Percentiles rank a stretch among this genome's conserved stretches.
Conservation (phyloP, 2,329 filamentous ascomycete species). For the Ophiocordyceps robertsii region DNA sequence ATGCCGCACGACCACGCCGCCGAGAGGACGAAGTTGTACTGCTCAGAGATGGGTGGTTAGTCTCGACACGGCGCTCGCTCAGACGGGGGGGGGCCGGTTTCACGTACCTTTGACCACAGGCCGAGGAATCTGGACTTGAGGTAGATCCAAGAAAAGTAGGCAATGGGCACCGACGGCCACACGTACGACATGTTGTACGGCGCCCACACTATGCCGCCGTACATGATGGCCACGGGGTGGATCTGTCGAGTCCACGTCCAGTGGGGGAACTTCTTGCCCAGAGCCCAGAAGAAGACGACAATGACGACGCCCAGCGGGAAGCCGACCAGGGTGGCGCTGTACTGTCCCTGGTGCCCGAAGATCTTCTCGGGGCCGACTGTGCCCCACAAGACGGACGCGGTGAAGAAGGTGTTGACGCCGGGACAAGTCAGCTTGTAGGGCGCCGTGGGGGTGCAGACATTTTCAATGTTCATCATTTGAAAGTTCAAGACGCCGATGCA, state of each 20-base stretch:
- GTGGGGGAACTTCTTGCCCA: slow-evolving; percentile 26
- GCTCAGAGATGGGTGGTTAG: background rate
- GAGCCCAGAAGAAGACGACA: slow-evolving; percentile 25
- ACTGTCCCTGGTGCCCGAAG: slow-evolving; percentile 33
- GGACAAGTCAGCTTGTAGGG: slow-evolving; percentile 37
- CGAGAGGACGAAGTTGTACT: slow-evolving; percentile 41
- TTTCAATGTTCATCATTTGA: slow-evolving; percentile 33
- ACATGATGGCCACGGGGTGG: slow-evolving; percentile 33
- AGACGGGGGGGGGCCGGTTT: no score
- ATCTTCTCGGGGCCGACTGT: slow-evolving; percentile 37
- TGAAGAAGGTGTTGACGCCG: slow-evolving; percentile 41
- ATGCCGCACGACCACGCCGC: slow-evolving; percentile 36
- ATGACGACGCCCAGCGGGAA: slow-evolving; percentile 35
- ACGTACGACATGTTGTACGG: slow-evolving; percentile 39
- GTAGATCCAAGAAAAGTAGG: slow-evolving; percentile 38
- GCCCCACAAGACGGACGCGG: slow-evolving; percentile 40
- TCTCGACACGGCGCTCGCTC: background rate
- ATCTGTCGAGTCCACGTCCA: slow-evolving; percentile 28
- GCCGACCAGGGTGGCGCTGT: slow-evolving; percentile 32
- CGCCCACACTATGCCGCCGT: slow-evolving; percentile 30
- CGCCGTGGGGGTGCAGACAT: slow-evolving; percentile 34
- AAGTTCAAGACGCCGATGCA: slow-evolving; percentile 35
- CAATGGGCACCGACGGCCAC: slow-evolving; percentile 37
- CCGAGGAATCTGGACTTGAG: slow-evolving; percentile 33
- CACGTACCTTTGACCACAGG: slow-evolving; percentile 36